phyloP scores from a whole-genome alignment of 805 yeast species.

The Monosporozyma siamensis region DNA sequence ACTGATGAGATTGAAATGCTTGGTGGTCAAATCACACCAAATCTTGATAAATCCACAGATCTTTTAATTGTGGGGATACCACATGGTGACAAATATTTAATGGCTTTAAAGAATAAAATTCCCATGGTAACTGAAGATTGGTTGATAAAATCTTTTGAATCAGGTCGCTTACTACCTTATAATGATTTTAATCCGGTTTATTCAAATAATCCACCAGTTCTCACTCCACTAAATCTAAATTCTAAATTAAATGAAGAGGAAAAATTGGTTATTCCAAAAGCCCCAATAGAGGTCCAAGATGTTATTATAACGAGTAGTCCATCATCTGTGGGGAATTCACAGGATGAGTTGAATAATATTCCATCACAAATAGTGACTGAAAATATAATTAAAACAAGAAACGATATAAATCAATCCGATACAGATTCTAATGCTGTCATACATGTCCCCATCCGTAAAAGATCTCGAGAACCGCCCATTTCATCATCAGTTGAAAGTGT shows the following conservation, averaged over 20 bases:
- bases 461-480: background rate
- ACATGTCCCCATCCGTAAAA: too few relatives aligned
- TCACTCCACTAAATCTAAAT: background rate
- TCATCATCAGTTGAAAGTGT: too few relatives aligned
- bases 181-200: background rate
- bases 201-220: background rate
- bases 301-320: background rate
- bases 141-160: slow-evolving; percentile 44
- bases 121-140: slow-evolving; percentile 69
- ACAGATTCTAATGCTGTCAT: too few relatives aligned
- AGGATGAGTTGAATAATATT: too few relatives aligned
- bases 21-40: slow-evolving; percentile 69
- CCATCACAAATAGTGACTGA: too few relatives aligned
- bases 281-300: background rate
- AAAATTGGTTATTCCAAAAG: background rate
- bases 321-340: background rate
- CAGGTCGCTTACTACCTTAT: background rate
- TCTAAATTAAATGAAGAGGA: background rate
- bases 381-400: too few relatives aligned
- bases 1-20: slow-evolving; percentile 50
- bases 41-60: slow-evolving; percentile 53
- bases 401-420: too few relatives aligned
- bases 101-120: slow-evolving; percentile 55
- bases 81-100: slow-evolving; percentile 63
- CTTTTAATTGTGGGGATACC: slow-evolving; percentile 60